Base-by-base conservation (phyloP, 768 basidiomycete species). In the Leucosporidium yakuticum region DNA sequence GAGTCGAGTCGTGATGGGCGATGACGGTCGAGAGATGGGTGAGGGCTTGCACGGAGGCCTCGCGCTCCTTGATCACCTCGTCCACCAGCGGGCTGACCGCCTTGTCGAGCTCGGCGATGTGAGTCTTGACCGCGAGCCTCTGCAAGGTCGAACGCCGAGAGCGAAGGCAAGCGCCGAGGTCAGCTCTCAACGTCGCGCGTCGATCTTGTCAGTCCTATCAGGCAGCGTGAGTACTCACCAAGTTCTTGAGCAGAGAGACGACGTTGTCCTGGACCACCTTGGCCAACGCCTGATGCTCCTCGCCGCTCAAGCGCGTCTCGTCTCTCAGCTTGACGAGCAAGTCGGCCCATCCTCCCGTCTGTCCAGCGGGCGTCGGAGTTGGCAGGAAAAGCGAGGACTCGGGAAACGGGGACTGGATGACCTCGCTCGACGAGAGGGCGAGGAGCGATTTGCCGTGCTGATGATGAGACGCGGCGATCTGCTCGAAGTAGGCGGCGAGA, bases 371-470 rank as follows among this genome's bases (percentile, higher is more conserved):
- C 21, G 53, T 12, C 4, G 54, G 29, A 5, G 57, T 21, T 14
- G 71, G 71, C 55, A 73, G 39, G 57, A 73, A 69, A 62, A 72
- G 62, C 47, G 62, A 23, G 15, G 59, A 8, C 47, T 72, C 71
- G 12, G 31, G 29, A 39, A 72, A 49, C 20, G 71, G 71, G 27
- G 59, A 62, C 4, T 60, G 53, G 56, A 69, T 48, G 23, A 48
- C 39, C 19, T 34, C 23, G 12, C 31, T 39, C 11, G 2, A 0
- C 5, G 61, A 36, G 44, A 72, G 58, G 17, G 62, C 59, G 23
- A 39, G 17, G 48, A 72, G 62, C 5, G 49, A 54, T 15, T 54
- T 54, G 53, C 25, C 53, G 25, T 54, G 53, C n/a, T 17, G 25
- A 11, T 25, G 29, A 27, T 54, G 53, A 2, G 53, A 27, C 14